A percentile compares a stretch with the other conserved stretches of the same genome.
Conservation (phyloP, 805 yeast species). For the Candida nemodendra region DNA sequence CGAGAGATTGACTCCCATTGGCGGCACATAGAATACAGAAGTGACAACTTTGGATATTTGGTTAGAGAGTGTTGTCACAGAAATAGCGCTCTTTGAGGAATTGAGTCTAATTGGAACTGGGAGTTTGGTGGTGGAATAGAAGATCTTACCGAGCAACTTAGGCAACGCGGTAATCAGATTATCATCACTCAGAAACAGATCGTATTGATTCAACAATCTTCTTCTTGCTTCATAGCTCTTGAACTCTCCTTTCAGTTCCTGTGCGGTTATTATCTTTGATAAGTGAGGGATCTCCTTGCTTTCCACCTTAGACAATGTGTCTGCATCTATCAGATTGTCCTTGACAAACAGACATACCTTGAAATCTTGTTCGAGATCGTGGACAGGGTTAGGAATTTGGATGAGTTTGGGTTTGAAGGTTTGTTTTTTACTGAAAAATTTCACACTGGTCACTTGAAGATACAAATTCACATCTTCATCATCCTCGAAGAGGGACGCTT, state of each 20-base stretch:
- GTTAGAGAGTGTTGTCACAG: constrained; percentile 51
- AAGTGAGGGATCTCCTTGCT: constrained; percentile 45
- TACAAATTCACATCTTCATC: constrained; percentile 51
- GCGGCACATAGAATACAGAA: constrained; percentile 62
- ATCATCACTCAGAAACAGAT: constrained; percentile 83
- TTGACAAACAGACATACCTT: constrained; percentile 67
- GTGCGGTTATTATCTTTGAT: constrained; percentile 60
- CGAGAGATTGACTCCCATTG: constrained; percentile 68
- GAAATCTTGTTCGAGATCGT: constrained; percentile 42
- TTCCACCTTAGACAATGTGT: constrained; percentile 46
- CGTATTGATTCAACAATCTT: constrained; percentile 64
- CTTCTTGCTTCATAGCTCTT: constrained; percentile 89
- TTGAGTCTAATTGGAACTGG: constrained; percentile 64
- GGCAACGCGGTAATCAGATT: constrained; percentile 79
- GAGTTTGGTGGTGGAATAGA: constrained; percentile 58
- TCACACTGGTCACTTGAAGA: constrained; percentile 63
- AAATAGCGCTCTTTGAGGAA: constrained; percentile 29
- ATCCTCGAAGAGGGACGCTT: constrained; percentile 57
- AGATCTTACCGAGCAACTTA: constrained; percentile 75
- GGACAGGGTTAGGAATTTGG: constrained; percentile 46
- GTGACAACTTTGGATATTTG: constrained; percentile 57
- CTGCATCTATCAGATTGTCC: constrained; percentile 52
- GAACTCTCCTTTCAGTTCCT: constrained; percentile 78
- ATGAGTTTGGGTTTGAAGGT: constrained; percentile 56
- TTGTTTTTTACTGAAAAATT: constrained; percentile 58